Conservation (phyloP, 495 filamentous ascomycete species). For the Penicillium paxilli region DNA sequence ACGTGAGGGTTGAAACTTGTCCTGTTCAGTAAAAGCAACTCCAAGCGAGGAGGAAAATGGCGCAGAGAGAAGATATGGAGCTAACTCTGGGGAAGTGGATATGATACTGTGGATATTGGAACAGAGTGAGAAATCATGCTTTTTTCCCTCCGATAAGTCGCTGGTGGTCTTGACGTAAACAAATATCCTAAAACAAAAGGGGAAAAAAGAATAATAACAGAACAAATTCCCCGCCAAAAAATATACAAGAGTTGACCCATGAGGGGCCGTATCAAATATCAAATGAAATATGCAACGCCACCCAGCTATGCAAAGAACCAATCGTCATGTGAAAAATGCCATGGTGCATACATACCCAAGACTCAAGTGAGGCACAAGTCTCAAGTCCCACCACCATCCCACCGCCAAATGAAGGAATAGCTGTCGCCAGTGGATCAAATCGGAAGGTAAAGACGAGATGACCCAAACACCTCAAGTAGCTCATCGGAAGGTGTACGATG, state of each 20-base stretch:
- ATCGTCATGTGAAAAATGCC: slow-evolving; percentile 7
- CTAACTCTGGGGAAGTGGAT: slow-evolving; percentile 1
- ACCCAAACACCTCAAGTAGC: background rate
- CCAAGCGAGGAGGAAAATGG: background rate
- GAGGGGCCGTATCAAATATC: background rate
- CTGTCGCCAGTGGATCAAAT: slow-evolving; percentile 2
- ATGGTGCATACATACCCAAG: slow-evolving; percentile 9
- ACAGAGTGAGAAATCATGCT: background rate
- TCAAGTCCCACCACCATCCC: background rate
- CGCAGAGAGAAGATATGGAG: background rate
- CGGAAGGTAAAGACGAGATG: slow-evolving; percentile 1
- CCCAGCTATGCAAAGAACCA: slow-evolving; percentile 23
- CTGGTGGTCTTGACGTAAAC: background rate
- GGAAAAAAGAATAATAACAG: too few species aligned
- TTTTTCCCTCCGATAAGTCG: background rate
- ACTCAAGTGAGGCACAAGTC: background rate
- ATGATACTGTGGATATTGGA: background rate
- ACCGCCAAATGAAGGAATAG: too few species aligned
- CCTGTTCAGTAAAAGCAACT: background rate
- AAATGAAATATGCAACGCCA: slow-evolving; percentile 14
- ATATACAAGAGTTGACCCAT: background rate
- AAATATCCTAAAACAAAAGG: background rate
- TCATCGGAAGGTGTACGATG: slow-evolving; percentile 39
- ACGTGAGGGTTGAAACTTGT: background rate
- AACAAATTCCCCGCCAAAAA: background rate